A percentile compares a stretch with the other conserved stretches of the same genome.
Conservation (phyloP, 73 alveolate species). For the Diophrys appendiculata region DNA sequence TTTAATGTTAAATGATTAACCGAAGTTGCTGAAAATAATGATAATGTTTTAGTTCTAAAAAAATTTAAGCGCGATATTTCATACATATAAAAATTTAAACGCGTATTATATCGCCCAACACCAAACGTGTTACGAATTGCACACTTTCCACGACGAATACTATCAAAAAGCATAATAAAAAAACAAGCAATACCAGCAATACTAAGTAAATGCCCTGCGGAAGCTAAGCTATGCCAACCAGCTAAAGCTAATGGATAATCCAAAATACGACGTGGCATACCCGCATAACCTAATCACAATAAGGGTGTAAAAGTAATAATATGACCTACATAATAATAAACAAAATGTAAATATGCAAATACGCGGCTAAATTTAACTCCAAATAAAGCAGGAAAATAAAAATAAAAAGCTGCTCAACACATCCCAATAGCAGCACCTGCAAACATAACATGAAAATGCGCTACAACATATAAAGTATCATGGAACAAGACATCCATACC, state of each 20-base stretch:
- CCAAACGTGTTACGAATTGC: not conserved
- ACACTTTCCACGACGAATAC: not conserved
- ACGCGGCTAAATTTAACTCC: conserved; percentile 22
- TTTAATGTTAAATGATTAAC: too few species aligned
- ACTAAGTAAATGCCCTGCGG: conserved; percentile 27
- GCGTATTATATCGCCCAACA: conserved; percentile 1
- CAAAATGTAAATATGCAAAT: conserved; percentile 21
- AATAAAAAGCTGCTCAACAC: conserved; percentile 12
- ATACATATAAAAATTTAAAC: conserved; percentile 4
- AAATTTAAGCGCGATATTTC: conserved; percentile 20
- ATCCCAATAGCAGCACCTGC: conserved; percentile 33
- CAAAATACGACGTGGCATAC: conserved; percentile 40
- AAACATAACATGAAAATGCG: conserved; percentile 40
- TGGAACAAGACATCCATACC: conserved; percentile 33
- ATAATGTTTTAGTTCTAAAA: conserved; percentile 27
- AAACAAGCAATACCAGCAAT: conserved; percentile 9
- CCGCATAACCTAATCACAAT: conserved; percentile 47
- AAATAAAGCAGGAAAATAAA: conserved; percentile 20
- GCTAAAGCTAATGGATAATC: conserved; percentile 36
- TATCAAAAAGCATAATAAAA: not conserved
- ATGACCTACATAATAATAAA: conserved; percentile 26
- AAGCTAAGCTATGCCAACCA: conserved; percentile 43
- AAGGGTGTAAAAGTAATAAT: conserved; percentile 16
- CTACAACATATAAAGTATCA: conserved; percentile 39
- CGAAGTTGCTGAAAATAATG: too few species aligned